phyloP scores from a whole-genome alignment of 2,329 filamentous ascomycete genomes.

The Colletotrichum neosansevieriae region DNA sequence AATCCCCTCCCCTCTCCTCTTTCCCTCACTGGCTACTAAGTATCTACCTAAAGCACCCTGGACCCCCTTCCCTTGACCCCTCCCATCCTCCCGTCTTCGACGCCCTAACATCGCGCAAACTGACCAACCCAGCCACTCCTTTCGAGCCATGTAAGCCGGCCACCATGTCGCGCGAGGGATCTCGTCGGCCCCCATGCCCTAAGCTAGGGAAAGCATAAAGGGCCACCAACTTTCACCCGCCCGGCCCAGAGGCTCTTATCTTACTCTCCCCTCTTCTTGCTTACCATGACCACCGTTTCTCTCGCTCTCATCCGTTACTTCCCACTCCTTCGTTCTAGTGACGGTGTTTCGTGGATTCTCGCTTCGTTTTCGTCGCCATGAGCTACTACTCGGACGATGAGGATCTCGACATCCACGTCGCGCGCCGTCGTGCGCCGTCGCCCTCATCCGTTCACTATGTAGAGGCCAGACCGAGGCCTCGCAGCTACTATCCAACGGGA shows the following conservation, averaged over 20 bases:
- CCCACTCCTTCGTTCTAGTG: background rate
- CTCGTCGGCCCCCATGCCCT: constrained; percentile 26
- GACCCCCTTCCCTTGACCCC: too few species aligned
- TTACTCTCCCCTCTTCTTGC: background rate
- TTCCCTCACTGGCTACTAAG: too few species aligned
- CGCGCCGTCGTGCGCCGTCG: constrained; percentile 54
- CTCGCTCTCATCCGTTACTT: background rate
- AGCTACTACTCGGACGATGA: constrained; percentile 65
- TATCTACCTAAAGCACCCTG: too few species aligned
- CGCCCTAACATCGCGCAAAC: background rate
- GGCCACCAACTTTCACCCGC: constrained; percentile 12
- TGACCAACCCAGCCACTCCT: constrained; percentile 9
- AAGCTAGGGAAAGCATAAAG: constrained; percentile 33
- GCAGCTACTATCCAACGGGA: constrained; percentile 56
- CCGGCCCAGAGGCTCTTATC: background rate
- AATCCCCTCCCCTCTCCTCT: too few species aligned
- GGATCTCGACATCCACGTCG: constrained; percentile 65
- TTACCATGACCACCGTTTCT: background rate
- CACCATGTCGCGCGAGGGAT: constrained; percentile 19
- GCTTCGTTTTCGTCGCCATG: constrained; percentile 16
- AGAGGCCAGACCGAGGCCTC: constrained; percentile 52
- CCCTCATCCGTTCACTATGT: constrained; percentile 61
- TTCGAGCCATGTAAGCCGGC: constrained; percentile 19
- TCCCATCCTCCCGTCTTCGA: too few species aligned
- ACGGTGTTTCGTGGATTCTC: background rate